Evolutionary conservation across 805 yeast species (phyloP), one percentile per base, ranked within the genome.

Genomic region (Myxozyma monticola): DNA sequence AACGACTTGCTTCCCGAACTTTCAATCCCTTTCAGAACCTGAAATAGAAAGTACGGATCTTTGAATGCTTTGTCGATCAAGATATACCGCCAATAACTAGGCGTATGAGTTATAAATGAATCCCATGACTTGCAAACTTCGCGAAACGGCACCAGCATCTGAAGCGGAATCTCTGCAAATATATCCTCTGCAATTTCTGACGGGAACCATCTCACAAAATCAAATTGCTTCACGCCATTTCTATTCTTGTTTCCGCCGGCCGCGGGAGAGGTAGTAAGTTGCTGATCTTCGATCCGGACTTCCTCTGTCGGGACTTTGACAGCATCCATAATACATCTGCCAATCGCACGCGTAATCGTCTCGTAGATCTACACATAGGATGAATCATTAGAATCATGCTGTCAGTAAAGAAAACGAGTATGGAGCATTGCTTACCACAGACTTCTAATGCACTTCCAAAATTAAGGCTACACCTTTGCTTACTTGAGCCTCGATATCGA

Each of bases 61-160:
- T n/a, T 37, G 17, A 45, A 14, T 10, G 37, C 24, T 4, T 18
- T n/a, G 34, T 45, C 49, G 4, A 45, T 9, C 5, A 31, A 14
- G 12, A 45, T 15, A 15, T 22, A 45, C 28, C 17, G 20, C 49
- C 49, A 45, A 10, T 22, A 45, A 7, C 28, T n/a, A 1, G 34
- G 42, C 6, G 38, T 28, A 6, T 38, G 5, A 34, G 26, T 37
- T 24, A 45, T 45, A 5, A 37, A 45, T 12, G 15, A 3, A 22
- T 45, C 20, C 49, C 49, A 45, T 5, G 43, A 30, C 15, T 22
- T 22, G 21, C 43, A n/a, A 2, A 45, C 49, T 18, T 14, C 15
- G 18, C 49, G 49, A 3, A 31, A 24, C 6, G 20, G 43, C 39
- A 45, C 49, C 28, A 45, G 15, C 14, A 22, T 6, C 28, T 45